Evolutionary conservation across 2,329 filamentous ascomycete genomes (phyloP), one percentile per base, ranked within the genome.

Genomic region (Nigrospora osmanthi): DNA sequence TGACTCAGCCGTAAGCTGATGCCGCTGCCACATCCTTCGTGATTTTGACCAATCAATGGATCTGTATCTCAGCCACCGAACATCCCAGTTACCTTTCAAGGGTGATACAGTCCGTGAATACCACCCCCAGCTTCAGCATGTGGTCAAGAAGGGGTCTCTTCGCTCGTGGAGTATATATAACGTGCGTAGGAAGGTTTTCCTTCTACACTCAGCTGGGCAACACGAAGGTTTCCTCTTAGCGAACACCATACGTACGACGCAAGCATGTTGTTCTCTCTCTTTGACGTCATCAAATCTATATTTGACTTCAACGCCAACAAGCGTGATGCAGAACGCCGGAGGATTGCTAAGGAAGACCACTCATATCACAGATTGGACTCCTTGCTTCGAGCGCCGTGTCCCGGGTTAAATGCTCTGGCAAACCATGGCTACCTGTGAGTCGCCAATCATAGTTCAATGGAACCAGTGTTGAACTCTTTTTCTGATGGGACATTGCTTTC

Each of bases 401-500:
- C 59, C 2, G 56, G 52, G 7, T 43, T 61, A 31, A 61, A 61
- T 40, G 51, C 56, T 9, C 51, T 63, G 3, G 54, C 57, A 23
- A 62, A 63, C 44, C 58, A 62, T 43, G 58, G 58, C 30, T 61
- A 58, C 35, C 45, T 64, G 59, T 60, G 53, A 42, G 53, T 52
- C 13, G 2, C 2, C 7, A 10, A 6, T 11, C 6, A 28, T n/a
- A 7, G 2, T 4, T 3, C 16, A 40, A 2, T 28, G 11, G 6
- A 4, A 7, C 34, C 10, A n/a, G 7, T 3, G n/a, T n/a, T 4
- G 7, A 30, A 13, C 19, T 7, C 16, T 28, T n/a, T 32, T 40
- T 10, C 23, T 12, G 6, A 31, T 17, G 16, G 15, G 23, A 15
- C 33, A 14, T 16, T 6, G 9, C 11, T 30, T n/a, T 17, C 11